phyloP scores from a whole-genome alignment of 306 rosid genomes.

The Lupinus albus region DNA sequence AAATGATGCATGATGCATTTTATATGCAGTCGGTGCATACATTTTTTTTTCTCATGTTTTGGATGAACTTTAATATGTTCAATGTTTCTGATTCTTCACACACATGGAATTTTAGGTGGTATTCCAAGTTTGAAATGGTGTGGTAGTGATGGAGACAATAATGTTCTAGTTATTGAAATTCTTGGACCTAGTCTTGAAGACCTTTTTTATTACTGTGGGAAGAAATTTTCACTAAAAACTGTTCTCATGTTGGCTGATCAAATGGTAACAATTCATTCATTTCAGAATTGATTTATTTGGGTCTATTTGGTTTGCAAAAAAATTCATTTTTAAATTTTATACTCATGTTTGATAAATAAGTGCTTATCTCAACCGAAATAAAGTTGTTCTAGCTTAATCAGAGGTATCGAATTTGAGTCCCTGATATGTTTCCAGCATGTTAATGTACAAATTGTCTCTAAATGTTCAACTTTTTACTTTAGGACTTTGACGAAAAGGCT shows the following conservation, averaged over 20 bases:
- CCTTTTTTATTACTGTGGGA: slow-evolving; percentile 74
- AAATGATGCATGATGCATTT: too few relatives aligned
- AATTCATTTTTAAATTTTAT: too few relatives aligned
- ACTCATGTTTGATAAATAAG: too few relatives aligned
- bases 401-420: too few relatives aligned
- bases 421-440: background rate
- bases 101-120: slow-evolving; percentile 63
- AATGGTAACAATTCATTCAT: slow-evolving; percentile 58
- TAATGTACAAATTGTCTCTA: slow-evolving; percentile 1
- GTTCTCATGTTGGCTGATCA: slow-evolving; percentile 91
- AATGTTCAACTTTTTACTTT: background rate
- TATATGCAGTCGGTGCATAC: too few relatives aligned
- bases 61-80: slow-evolving; percentile 21
- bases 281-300: background rate
- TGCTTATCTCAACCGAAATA: too few relatives aligned
- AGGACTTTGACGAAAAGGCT: too few relatives aligned
- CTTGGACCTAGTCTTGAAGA: slow-evolving; percentile 94
- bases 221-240: slow-evolving; percentile 78
- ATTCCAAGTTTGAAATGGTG: slow-evolving; percentile 81
- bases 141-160: slow-evolving; percentile 78
- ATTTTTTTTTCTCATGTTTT: too few relatives aligned
- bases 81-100: slow-evolving; percentile 27
- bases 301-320: too few relatives aligned
- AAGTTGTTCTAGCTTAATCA: too few relatives aligned
- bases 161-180: slow-evolving; percentile 80